These are phyloP conservation scores for Draba incana DNA, from an alignment of 345 rosid species.

Conservation along the genomic window DNA sequence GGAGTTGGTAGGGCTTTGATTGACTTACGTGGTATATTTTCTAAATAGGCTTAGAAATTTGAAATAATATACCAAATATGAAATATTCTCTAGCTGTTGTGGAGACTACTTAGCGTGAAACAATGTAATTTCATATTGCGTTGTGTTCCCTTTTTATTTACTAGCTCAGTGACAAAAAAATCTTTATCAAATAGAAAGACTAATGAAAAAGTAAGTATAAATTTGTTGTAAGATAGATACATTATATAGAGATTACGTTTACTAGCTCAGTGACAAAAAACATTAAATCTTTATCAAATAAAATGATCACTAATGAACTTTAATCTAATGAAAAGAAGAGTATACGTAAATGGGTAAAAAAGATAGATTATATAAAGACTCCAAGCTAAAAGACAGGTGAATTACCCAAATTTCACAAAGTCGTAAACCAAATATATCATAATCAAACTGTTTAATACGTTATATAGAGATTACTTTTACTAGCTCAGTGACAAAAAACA, in stretches of 20 bases:
- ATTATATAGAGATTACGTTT: slow-evolving; percentile 29
- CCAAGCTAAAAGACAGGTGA: slow-evolving; percentile 8
- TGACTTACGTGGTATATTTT: slow-evolving; percentile 3
- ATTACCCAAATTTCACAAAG: slow-evolving; percentile 17
- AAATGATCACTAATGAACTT: slow-evolving; percentile 12
- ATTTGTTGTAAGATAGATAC: slow-evolving; percentile 16
- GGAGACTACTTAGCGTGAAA: slow-evolving; percentile 16
- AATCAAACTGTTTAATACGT: slow-evolving; percentile 28
- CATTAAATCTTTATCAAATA: slow-evolving; percentile 11
- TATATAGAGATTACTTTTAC: slow-evolving; percentile 36
- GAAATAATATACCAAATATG: neutral
- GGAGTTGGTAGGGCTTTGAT: slow-evolving; percentile 25
- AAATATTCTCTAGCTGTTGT: neutral
- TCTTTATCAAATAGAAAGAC: slow-evolving; percentile 3
- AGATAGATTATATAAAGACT: slow-evolving; percentile 20
- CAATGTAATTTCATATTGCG: neutral
- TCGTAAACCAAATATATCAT: slow-evolving; percentile 16
- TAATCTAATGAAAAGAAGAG: neutral
- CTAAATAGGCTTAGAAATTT: slow-evolving; percentile 5
- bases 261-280: slow-evolving; percentile 33
- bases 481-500: slow-evolving; percentile 31
- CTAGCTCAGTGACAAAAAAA: slow-evolving; percentile 22
- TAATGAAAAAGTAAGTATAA: slow-evolving; percentile 7
- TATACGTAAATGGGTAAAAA: slow-evolving; percentile 18
- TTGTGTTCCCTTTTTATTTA: slow-evolving; percentile 1